Conservation (phyloP, 1,284 basidiomycete genomes). For the Leccinum huronense region DNA sequence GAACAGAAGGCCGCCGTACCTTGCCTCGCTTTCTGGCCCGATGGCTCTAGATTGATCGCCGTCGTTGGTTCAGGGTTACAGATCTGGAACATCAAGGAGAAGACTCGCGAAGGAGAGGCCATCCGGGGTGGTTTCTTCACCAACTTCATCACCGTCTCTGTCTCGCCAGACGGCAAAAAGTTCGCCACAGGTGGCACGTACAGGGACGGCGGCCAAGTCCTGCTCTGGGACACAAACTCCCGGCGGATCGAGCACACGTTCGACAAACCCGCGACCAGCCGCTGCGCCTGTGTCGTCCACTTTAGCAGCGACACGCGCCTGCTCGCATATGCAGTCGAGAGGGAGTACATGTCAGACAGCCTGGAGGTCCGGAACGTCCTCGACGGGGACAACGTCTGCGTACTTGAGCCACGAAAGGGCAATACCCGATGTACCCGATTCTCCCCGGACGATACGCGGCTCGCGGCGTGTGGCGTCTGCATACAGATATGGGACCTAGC, state of each 20-base stretch:
- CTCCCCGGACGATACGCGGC: slow-evolving; percentile 27
- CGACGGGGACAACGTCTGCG: slow-evolving; percentile 17
- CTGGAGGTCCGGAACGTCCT: slow-evolving; percentile 21
- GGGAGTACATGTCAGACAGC: slow-evolving; percentile 31
- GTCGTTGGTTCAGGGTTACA: slow-evolving; percentile 30
- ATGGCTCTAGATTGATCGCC: slow-evolving; percentile 28
- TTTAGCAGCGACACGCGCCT: slow-evolving; percentile 23
- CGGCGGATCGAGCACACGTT: slow-evolving; percentile 29
- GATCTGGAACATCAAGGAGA: slow-evolving; percentile 28
- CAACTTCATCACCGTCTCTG: slow-evolving; percentile 27
- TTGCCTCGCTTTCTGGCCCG: slow-evolving; percentile 29
- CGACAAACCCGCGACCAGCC: slow-evolving; percentile 25
- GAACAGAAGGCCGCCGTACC: slow-evolving; percentile 23
- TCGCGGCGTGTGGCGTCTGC: slow-evolving; percentile 27
- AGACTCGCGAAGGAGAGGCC: slow-evolving; percentile 22
- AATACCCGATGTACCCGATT: slow-evolving; percentile 32
- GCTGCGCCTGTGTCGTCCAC: slow-evolving; percentile 27
- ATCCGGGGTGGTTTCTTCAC: slow-evolving; percentile 31
- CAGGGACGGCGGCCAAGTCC: slow-evolving; percentile 27
- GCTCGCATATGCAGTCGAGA: slow-evolving; percentile 26
- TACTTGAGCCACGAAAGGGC: slow-evolving; percentile 29
- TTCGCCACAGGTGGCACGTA: slow-evolving; percentile 30
- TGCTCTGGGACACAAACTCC: slow-evolving; percentile 24
- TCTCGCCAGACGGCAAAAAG: slow-evolving; percentile 28
- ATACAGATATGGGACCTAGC: slow-evolving; percentile 28